A percentile compares a stretch with the other conserved stretches of the same genome.
phyloP scores from a whole-genome alignment of 768 basidiomycete genomes.

The Neoboletus magnificus region DNA sequence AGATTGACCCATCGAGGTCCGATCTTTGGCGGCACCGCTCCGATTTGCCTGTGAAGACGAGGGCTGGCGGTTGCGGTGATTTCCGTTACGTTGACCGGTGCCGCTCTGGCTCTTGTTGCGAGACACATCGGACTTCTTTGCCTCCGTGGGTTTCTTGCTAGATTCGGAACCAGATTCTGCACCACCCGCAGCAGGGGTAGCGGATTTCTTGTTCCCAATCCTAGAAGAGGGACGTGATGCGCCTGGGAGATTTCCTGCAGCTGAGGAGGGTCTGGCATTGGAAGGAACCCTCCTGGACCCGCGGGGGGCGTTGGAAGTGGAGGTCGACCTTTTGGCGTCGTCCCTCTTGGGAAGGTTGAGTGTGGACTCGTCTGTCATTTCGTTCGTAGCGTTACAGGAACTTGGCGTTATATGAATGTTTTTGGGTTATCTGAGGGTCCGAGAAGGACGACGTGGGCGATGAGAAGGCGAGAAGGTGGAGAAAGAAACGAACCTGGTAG shows the following conservation, averaged over 20 bases:
- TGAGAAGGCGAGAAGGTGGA: constrained; percentile 8
- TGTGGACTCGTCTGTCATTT: constrained; percentile 81
- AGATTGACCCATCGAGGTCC: constrained; percentile 37
- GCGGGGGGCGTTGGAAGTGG: constrained; percentile 47
- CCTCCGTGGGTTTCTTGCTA: constrained; percentile 56
- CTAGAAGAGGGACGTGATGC: constrained; percentile 61
- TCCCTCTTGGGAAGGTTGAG: constrained; percentile 57
- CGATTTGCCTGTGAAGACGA: constrained; percentile 59
- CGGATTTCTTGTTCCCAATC: constrained; percentile 59
- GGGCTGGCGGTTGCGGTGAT: constrained; percentile 54
- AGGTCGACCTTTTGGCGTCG: constrained; percentile 56
- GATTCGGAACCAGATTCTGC: constrained; percentile 73
- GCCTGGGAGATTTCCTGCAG: constrained; percentile 41
- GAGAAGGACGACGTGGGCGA: constrained; percentile 17
- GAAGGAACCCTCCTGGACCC: constrained; percentile 58
- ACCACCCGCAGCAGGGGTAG: constrained; percentile 35
- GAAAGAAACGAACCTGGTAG: constrained; percentile 40
- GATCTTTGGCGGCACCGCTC: constrained; percentile 47
- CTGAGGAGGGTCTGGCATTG: constrained; percentile 39
- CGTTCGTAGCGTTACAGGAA: constrained; percentile 63
- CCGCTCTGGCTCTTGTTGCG: constrained; percentile 55
- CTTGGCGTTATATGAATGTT: constrained; percentile 38
- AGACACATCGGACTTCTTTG: constrained; percentile 46
- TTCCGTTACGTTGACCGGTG: constrained; percentile 42
- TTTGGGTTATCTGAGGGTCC: constrained; percentile 46